Conservation (phyloP, 2,329 filamentous ascomycete genomes). For the Pestalotiopsis sp. region DNA sequence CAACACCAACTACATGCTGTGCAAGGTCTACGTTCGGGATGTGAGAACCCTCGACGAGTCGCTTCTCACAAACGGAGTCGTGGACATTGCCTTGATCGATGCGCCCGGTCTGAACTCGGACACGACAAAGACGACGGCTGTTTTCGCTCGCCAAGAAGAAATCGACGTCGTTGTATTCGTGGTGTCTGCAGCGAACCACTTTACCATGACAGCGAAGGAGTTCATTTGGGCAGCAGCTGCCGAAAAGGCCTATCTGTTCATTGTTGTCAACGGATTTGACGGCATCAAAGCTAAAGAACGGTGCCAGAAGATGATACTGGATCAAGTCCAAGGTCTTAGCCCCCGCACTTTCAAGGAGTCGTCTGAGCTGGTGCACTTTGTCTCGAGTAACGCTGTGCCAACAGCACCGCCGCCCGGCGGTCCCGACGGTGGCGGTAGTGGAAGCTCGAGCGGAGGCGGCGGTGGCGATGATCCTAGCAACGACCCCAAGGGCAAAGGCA, state of each 20-base stretch:
- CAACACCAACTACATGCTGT: conserved; percentile 85
- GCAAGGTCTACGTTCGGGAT: conserved; percentile 96
- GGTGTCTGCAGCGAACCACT: conserved; percentile 95
- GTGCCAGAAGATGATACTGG: conserved; percentile 89
- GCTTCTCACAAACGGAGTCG: conserved; percentile 92
- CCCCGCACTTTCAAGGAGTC: conserved; percentile 92
- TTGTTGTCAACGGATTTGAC: conserved; percentile 97
- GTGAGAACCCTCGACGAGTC: conserved; percentile 88
- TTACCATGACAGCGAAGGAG: conserved; percentile 95
- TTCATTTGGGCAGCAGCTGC: conserved; percentile 95
- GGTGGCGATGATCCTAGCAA: conserved; percentile 55
- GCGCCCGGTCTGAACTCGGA: conserved; percentile 94
- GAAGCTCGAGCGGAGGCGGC: conserved; percentile 54
- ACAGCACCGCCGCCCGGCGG: conserved; percentile 61
- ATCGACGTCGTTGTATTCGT: conserved; percentile 99
- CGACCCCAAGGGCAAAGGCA: conserved; percentile 61
- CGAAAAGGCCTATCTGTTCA: conserved; percentile 98
- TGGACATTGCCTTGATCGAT: conserved; percentile 96
- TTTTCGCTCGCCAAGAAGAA: conserved; percentile 96
- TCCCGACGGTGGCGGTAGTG: conserved; percentile 54
- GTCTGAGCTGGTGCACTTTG: conserved; percentile 91
- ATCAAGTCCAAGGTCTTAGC: conserved; percentile 85
- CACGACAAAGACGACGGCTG: conserved; percentile 93
- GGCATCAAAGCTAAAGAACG: conserved; percentile 88
- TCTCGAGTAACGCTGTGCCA: conserved; percentile 94